Evolutionary conservation across 352 stramenopile genomes (phyloP), one percentile per base, ranked within the genome.

Genomic region (Phytopythium ostracodes): DNA sequence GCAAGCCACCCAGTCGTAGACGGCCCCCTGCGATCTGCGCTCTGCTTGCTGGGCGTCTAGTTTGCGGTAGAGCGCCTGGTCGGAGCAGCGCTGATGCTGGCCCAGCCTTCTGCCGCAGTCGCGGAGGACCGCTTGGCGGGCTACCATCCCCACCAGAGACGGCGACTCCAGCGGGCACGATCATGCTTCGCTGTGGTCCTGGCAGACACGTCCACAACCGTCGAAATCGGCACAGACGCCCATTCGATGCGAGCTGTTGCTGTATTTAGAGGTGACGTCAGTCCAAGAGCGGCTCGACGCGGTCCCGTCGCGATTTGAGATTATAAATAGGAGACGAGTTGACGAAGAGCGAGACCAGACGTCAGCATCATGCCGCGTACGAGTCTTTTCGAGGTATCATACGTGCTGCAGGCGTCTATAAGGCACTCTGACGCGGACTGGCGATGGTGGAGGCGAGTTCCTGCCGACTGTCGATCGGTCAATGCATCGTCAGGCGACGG

Each of bases 1-100:
- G 22, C 55, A 60, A 6, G 55, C 44, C 3, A 7, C 22, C 55
- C 55, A 60, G 25, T 43, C 18, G 27, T 53, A 60, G 24, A 52
- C 14, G 10, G 36, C 14, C 40, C 5, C 55, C 15, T 7, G 12
- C 25, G 17, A 33, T 18, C 55, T 60, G 38, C 10, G 22, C 5
- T 42, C 18, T 3, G 29, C n/a, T 36, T 18, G 31, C 29, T 17
- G 27, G 8, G 8, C 18, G 6, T 22, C 50, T 56, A 27, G 7
- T 18, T 22, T 1, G 17, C 10, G 2, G 17, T 3, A 17, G 1
- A 18, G 15, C 7, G 27, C 6, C 15, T 18, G 2, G 22, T 6
- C 15, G 46, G 15, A 33, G 10, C 24, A 52, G 24, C 6, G 22
- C 2, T 2, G 10, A 52, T 20, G 10, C 9, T 33, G 46, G 22